Base-by-base conservation (phyloP, 2,329 filamentous ascomycete species). In the Colletotrichum eremochloae region DNA sequence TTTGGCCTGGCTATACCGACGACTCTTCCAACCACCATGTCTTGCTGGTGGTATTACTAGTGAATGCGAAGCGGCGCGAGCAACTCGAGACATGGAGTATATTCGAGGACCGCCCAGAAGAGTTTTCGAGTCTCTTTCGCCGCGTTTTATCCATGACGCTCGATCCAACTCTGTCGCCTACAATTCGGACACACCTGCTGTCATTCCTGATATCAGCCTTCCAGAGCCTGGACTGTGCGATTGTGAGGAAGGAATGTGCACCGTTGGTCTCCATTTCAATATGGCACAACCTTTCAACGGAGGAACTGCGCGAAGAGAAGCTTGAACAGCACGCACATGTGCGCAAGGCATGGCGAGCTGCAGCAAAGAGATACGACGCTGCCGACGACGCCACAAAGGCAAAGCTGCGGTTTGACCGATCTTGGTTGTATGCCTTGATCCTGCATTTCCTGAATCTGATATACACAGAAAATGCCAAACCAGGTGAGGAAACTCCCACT, bases 171-270 rank as follows among this genome's bases (percentile, higher is more conserved):
- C 82, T 95, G 29, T 87, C 91, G 31, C 83, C 88, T 48, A 84
- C 86, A 38, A 88, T 97, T 67, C 91, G 94, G 73, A 93, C 93
- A 11, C 92, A 97, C 64, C 89, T 98, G n/a, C 85, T 99, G 31
- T 93, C 90, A 33, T 98, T 98, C 82, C 87, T 98, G 74, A 97
- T 97, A 63, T 90, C 92, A 75, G 94, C 96, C 46, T 99, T 98
- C 80, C 95, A 98, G 81, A 98, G 95, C 58, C 87, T 99, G 42
- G 97, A 99, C 80, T 95, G 91, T 79, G 89, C 90, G 48, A 89
- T 97, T 68, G 93, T 99, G 62, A 92, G 96, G 74, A 98, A 98
- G 81, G 96, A 99, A 85, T 98, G 96, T 82, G 96, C 96, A 8
- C 94, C 97, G 1, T 85, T 99, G 63, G 96, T 99, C 29, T 96